Evolutionary conservation across 2,329 filamentous ascomycete genomes (phyloP), one percentile per base, ranked within the genome.

Genomic region (Fusarium anthophilum): DNA sequence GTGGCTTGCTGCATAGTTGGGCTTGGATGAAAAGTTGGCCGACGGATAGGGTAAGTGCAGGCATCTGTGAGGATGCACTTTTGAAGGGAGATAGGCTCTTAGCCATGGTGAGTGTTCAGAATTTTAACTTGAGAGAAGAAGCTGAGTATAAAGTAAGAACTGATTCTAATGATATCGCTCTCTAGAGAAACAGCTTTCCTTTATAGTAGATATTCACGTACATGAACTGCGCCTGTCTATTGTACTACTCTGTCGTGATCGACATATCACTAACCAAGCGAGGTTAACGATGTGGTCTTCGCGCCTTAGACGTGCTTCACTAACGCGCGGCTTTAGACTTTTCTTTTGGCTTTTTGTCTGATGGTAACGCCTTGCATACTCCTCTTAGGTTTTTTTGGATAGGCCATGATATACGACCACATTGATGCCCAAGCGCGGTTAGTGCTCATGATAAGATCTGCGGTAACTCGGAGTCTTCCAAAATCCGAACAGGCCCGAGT

Each of bases 91-190:
- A 22, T 38, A 1, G 18, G n/a, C 6, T 24, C 13, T 6, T 28
- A 37, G 15, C 18, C 63, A 67, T 58, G 4, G 1, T 28, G 5
- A 20, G 15, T 9, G 55, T 32, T 6, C 5, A n/a, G 10, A n/a
- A 17, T 5, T 7, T 11, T 30, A 0, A 8, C 14, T 28, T 28
- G 9, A 3, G 4, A 12, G 6, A 17, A 28, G 1, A 0, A 22
- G 1, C 3, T 11, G 6, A 5, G 13, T 6, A 4, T 11, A 8
- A 2, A 14, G 12, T 3, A 20, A 10, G 0, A 10, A 22, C 5
- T 6, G 2, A 15, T 5, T 15, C 0, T 28, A 10, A 22, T 2
- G 9, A 28, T 5, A 15, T 11, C 4, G 6, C 6, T 28, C 24
- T 28, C 6, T 2, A 5, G 18, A 30, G 26, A 6, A 30, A n/a